Percentiles rank a stretch among this genome's conserved stretches.
These are phyloP conservation scores for Trichosanthes truncata DNA, from an alignment of 306 rosid genomes.

Conservation along the genomic window DNA sequence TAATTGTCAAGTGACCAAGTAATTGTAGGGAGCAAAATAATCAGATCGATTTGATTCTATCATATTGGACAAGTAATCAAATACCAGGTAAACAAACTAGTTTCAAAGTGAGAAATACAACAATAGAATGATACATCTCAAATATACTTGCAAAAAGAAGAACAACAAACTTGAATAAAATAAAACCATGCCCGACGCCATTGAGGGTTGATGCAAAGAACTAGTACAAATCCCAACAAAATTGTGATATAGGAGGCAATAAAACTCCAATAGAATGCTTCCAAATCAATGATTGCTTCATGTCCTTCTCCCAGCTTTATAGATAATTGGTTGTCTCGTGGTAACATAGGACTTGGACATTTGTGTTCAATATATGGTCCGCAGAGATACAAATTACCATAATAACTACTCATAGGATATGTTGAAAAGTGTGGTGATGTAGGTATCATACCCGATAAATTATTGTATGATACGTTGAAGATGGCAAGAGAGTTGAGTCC, in stretches of 20 bases:
- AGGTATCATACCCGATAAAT: background rate
- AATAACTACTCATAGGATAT: background rate
- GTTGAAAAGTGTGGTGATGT: background rate
- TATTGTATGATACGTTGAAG: constrained; percentile 4
- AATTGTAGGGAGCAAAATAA: too few species aligned
- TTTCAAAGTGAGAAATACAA: too few species aligned
- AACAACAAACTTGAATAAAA: too few species aligned
- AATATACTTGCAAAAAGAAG: background rate
- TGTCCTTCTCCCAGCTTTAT: too few species aligned
- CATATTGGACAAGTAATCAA: too few species aligned
- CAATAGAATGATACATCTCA: too few species aligned
- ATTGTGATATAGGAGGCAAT: background rate
- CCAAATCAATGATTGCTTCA: background rate
- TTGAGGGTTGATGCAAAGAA: background rate
- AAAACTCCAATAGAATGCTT: background rate
- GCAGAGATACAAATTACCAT: background rate
- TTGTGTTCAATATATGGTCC: background rate
- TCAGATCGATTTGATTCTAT: too few species aligned
- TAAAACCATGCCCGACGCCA: background rate
- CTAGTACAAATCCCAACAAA: background rate
- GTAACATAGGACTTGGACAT: too few species aligned
- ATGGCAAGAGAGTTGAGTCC: background rate
- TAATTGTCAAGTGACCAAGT: too few species aligned
- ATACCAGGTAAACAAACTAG: too few species aligned
- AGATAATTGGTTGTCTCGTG: too few species aligned